Evolutionary conservation across 768 basidiomycete species (phyloP), one percentile per base, ranked within the genome.

Genomic region (Epithele typhae): DNA sequence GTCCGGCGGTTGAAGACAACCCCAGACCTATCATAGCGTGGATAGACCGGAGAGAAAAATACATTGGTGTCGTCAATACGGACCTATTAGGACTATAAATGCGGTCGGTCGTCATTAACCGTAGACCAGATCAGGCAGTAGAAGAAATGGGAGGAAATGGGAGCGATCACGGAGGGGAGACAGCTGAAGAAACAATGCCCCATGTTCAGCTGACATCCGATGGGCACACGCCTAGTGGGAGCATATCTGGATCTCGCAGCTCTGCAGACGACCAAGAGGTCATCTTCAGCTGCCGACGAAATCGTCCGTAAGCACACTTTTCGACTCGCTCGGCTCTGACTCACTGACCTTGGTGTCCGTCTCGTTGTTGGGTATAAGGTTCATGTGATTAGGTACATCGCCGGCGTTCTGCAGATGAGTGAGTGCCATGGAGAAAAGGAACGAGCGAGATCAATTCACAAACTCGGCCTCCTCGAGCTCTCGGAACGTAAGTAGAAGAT

Each of bases 361-460:
- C 34, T 85, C 81, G 4, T 59, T 40, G 10, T 67, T 68, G 8
- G 82, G 72, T 12, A 91, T 57, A 18, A 91, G 64, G 58, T 90
- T 86, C 86, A 91, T 89, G 54, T 90, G 84, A 52, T 87, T 79
- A 8, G 86, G 86, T 24, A 77, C 51, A 32, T 59, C 63, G 18
- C 77, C 69, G 23, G 68, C 74, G 21, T 75, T 71, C 71, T 70
- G 46, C 5, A 25, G n/a, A 36, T 21, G 18, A 15, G 37, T 50
- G 30, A 51, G 37, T n/a, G 25, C 25, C 38, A 3, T 43, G 25
- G 37, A 23, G 37, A 36, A 38, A n/a, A 38, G 23, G 45, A 40
- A 39, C 40, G 4, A 15, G 17, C 15, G 25, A 38, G 33, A 30
- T 1, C 11, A 5, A 38, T 80, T 52, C 46, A 86, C 89, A 59